A percentile compares a stretch with the other conserved stretches of the same genome.
Conservation (phyloP, 2,329 filamentous ascomycete genomes). For the Xylaria polymorpha region DNA sequence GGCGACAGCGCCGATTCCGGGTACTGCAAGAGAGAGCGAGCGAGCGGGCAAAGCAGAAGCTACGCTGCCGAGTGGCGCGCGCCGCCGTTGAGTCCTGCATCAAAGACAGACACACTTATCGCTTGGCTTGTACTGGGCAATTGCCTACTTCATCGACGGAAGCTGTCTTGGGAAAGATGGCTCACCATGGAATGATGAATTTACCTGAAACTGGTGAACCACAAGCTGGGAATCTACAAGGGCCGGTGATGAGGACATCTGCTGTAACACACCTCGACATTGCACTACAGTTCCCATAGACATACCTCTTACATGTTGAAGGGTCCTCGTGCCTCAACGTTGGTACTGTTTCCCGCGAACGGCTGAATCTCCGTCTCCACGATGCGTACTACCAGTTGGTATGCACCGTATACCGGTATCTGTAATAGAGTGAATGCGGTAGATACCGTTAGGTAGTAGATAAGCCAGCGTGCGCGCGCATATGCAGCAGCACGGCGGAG, state of each 20-base stretch:
- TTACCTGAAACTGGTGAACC: constrained; percentile 6
- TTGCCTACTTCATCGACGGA: constrained; percentile 1
- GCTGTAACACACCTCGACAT: too few species aligned
- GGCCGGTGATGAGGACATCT: background rate
- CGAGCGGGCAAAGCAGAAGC: constrained; percentile 3
- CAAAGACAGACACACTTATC: constrained; percentile 2
- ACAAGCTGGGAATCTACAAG: constrained; percentile 6
- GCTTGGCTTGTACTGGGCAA: constrained; percentile 17
- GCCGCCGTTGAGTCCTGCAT: constrained; percentile 21
- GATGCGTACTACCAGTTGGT: constrained; percentile 1
- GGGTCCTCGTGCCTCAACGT: too few species aligned
- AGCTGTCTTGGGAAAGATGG: background rate
- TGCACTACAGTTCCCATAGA: too few species aligned
- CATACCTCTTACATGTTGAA: background rate
- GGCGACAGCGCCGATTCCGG: constrained; percentile 28
- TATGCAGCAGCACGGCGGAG: constrained; percentile 23
- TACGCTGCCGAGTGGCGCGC: background rate
- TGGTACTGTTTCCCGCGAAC: background rate
- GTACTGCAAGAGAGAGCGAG: background rate
- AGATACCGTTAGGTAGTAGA: constrained; percentile 7
- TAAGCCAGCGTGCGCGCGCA: constrained; percentile 13
- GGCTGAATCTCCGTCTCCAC: background rate
- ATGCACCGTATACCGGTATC: background rate
- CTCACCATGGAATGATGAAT: background rate
- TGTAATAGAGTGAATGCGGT: constrained; percentile 6